Percentiles rank a stretch among this genome's conserved stretches.
Conservation (phyloP, 495 filamentous ascomycete species). For the Articulospora tetracladia region DNA sequence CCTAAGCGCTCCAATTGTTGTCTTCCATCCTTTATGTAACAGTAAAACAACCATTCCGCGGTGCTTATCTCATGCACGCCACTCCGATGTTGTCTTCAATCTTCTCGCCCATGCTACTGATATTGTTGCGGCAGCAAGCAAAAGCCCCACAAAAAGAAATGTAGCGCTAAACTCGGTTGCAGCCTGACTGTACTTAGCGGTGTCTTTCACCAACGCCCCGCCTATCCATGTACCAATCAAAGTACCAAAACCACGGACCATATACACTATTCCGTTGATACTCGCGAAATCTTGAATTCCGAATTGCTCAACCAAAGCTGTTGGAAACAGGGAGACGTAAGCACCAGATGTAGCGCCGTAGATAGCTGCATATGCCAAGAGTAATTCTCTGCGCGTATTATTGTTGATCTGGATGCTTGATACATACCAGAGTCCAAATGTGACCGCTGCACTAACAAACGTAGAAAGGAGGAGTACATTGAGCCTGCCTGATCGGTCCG, state of each 20-base stretch:
- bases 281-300: constrained; percentile 37
- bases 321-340: constrained; percentile 39
- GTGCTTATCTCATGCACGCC: too few species aligned
- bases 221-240: constrained; percentile 40
- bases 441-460: constrained; percentile 32
- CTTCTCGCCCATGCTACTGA: too few species aligned
- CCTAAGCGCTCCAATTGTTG: too few species aligned
- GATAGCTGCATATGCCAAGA: constrained; percentile 30
- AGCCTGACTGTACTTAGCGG: too few species aligned
- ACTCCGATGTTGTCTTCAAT: too few species aligned
- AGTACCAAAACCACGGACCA: constrained; percentile 38
- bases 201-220: too few species aligned
- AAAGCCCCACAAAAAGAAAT: too few species aligned
- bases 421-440: constrained; percentile 38
- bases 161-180: too few species aligned
- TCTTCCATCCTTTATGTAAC: too few species aligned
- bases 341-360: constrained; percentile 39
- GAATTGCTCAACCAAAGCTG: constrained; percentile 38
- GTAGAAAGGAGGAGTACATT: constrained; percentile 37
- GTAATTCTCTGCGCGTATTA: not conserved
- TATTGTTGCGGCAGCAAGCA: too few species aligned
- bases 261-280: constrained; percentile 41
- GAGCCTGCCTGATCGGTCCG: constrained; percentile 31
- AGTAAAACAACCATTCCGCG: too few species aligned
- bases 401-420: constrained; percentile 3